phyloP scores from a whole-genome alignment of 345 rosid species.

The Arabis alpina region DNA sequence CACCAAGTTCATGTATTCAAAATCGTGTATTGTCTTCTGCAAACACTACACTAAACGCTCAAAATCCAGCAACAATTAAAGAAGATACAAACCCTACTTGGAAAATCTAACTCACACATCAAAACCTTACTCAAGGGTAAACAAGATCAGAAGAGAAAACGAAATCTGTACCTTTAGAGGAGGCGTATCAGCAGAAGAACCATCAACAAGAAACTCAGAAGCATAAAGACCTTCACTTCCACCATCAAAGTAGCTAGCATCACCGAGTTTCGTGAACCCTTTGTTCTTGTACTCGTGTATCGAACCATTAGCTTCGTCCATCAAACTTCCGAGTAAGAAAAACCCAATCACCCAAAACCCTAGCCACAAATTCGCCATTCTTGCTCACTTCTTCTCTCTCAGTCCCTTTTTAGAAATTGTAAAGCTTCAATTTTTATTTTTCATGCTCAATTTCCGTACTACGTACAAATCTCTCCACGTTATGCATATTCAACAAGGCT shows the following conservation, averaged over 20 bases:
- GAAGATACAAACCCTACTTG: too few species aligned
- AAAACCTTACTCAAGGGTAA: conserved; percentile 6
- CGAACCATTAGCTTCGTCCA: conserved; percentile 49
- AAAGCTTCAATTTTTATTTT: not conserved
- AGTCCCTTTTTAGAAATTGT: not conserved
- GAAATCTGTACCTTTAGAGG: conserved; percentile 45
- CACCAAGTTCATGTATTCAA: not conserved
- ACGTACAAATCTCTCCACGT: conserved; percentile 4
- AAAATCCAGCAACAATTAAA: not conserved
- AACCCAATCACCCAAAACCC: conserved; percentile 24
- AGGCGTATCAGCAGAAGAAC: conserved; percentile 46
- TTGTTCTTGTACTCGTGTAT: conserved; percentile 65
- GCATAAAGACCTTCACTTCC: conserved; percentile 77
- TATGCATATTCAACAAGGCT: too few species aligned
- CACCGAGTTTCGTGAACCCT: conserved; percentile 51
- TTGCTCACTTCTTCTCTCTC: not conserved
- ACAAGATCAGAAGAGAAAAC: not conserved
- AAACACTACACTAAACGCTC: not conserved
- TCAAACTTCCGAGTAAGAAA: conserved; percentile 1
- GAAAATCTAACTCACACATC: not conserved
- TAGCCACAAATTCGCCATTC: not conserved
- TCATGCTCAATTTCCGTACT: not conserved
- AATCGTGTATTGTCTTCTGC: not conserved
- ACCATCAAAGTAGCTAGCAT: conserved; percentile 76
- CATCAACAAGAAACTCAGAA: conserved; percentile 49